Evolutionary conservation across 371 early-diverging fungal genomes (phyloP).

Genomic region (Mortierella sp.): DNA sequence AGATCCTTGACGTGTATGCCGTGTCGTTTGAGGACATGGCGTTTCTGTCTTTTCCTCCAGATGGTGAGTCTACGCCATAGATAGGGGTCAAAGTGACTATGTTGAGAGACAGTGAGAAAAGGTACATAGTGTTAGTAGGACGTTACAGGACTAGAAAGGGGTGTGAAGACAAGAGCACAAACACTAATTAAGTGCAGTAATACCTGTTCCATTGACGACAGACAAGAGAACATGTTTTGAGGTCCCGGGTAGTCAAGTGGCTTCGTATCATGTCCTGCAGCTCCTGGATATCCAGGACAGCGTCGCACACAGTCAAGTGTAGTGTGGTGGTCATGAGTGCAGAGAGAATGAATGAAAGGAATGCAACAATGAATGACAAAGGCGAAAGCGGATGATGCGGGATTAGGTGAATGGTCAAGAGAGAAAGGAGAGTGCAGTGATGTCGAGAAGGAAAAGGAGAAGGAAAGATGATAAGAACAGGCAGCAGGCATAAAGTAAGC

Average conservation of each 20-base stretch:
- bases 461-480: no score
- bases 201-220: slow-evolving; percentile 3
- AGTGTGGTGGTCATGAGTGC: background rate
- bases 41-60: background rate
- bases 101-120: background rate
- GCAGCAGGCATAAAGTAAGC: no score
- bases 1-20: background rate
- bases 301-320: background rate
- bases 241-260: background rate
- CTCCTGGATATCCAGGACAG: background rate
- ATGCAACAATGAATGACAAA: background rate
- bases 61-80: background rate
- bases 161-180: background rate
- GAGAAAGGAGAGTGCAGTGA: background rate
- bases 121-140: background rate
- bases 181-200: background rate
- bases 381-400: background rate
- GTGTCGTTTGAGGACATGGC: background rate
- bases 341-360: background rate
- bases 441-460: no score
- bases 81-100: background rate
- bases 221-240: slow-evolving; percentile 2
- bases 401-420: background rate
- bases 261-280: slow-evolving; percentile 1
- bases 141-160: background rate